Evolutionary conservation across 345 rosid species (phyloP), one percentile per base, ranked within the genome.

Genomic region (Pugionium cornutum): DNA sequence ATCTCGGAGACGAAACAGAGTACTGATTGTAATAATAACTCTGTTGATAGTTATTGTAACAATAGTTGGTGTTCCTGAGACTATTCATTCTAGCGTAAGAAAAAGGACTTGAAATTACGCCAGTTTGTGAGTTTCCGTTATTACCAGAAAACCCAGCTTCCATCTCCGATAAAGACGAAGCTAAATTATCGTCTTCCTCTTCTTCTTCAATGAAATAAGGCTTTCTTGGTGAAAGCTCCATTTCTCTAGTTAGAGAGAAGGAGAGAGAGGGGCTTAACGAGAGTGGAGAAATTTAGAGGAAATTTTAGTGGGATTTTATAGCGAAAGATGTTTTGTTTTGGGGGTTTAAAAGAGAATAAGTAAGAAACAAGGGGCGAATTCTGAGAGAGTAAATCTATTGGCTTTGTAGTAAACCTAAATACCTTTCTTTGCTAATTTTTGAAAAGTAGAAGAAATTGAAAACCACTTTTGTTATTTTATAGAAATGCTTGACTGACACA

Each of bases 141-240:
- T 39, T 42, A 29, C 77, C 63, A 10, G 86, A 84, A 55, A 80
- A 69, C 40, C 87, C 92, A 71, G 86, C 86, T 73, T 86, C 96
- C 79, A 80, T 74, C 40, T 75, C 87, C 2, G 87, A 80, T 4
- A 89, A 62, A 18, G 87, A 86, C 40, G 83, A 86, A 53, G 81
- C 88, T 65, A 84, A 64, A 9, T 77, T 82, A 48, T 81, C 85
- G 7, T 84, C 89, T 31, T 74, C 64, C 46, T 81, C 85, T 7
- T 84, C 89, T 34, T 74, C 64, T 55, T 75, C 85, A 0, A 75
- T 62, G 58, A 86, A 86, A 78, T 76, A 83, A 68, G 83, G 67
- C 54, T 83, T 79, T 48, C 67, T 70, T 11, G 56, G 18, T 44
- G 67, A 64, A 45, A 26, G 36, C 57, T 80, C 83, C 83, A 80